These are phyloP conservation scores for Biancaea sappan DNA, from an alignment of 306 rosid species.

Conservation along the genomic window DNA sequence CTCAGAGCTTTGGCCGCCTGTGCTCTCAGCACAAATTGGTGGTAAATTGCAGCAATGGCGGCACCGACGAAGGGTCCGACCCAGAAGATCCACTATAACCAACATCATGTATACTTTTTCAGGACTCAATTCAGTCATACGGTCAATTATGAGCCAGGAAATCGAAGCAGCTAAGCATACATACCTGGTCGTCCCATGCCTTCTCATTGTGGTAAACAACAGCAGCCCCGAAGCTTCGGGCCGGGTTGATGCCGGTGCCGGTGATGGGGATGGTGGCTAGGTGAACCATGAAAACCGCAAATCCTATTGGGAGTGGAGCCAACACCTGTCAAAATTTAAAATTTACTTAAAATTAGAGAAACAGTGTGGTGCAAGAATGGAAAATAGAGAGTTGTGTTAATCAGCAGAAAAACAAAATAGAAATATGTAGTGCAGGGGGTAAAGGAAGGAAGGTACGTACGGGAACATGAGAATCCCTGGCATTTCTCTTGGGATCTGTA, in stretches of 20 bases:
- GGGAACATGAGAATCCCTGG: constrained; percentile 55
- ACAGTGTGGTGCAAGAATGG: no score
- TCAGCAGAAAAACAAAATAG: background rate
- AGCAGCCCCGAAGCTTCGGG: constrained; percentile 52
- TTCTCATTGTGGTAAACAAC: constrained; percentile 41
- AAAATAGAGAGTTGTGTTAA: background rate
- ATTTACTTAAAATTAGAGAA: background rate
- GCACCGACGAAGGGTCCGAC: constrained; percentile 58
- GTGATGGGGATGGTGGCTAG: constrained; percentile 56
- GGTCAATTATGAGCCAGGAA: background rate
- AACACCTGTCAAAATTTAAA: constrained; percentile 38
- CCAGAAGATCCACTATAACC: constrained; percentile 53
- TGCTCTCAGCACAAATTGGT: constrained; percentile 51
- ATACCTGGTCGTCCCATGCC: constrained; percentile 57
- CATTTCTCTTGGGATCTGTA: constrained; percentile 50
- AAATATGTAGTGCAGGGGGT: background rate
- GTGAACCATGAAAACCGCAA: constrained; percentile 51
- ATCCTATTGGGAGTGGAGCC: constrained; percentile 62
- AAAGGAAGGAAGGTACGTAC: constrained; percentile 21
- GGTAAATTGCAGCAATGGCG: constrained; percentile 52
- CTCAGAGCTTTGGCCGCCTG: constrained; percentile 49
- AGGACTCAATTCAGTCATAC: background rate
- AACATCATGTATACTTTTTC: background rate
- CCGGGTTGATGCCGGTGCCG: constrained; percentile 59
- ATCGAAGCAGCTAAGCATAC: background rate